Evolutionary conservation across 1,284 basidiomycete species (phyloP), one percentile per base, ranked within the genome.

Genomic region (Phellopilus nigrolimitatus): DNA sequence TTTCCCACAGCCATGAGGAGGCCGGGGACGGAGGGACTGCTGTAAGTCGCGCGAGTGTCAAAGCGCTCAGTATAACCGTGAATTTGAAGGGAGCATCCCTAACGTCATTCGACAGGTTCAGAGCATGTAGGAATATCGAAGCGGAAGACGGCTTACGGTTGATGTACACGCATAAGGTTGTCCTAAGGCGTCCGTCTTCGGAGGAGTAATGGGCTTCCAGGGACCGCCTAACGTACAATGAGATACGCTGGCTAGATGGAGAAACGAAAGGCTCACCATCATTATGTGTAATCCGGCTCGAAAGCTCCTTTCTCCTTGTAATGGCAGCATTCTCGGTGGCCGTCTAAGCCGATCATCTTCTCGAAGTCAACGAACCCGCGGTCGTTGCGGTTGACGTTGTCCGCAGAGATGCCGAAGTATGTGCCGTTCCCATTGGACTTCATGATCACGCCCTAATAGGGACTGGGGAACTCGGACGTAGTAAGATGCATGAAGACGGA

Each of bases 391-490:
- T 99, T 99, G 54, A 93, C 95, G 60, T 92, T 79, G 60, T 91
- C 88, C 43, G 90, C 64, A 0, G n/a, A n/a, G 13, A 94, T 66
- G 22, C 89, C 82, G 65, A 92, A 99, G 72, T 97, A 98, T 0
- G 97, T 99, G 30, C 95, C 95, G 63, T 99, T 99, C 38, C 90
- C 97, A 69, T 99, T 98, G 41, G 92, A 97, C 68, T 94, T 98
- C 64, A 99, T 84, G 59, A 99, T 84, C 61, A 82, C 88, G 43
- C 95, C 95, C 85, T 88, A 98, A 65, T 79, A 91, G 5, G 83
- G 86, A 13, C 73, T 76, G 0, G 79, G 76, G 12, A 76, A 73
- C 50, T 88, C 79, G 30, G 90, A 91, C 69, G 91, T 95, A 0
- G 97, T 98, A 70, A 97, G 90, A 61, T 97, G 95, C 19, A 99